phyloP scores from a whole-genome alignment of 2,329 filamentous ascomycete species.

The Monosporascus ibericus region DNA sequence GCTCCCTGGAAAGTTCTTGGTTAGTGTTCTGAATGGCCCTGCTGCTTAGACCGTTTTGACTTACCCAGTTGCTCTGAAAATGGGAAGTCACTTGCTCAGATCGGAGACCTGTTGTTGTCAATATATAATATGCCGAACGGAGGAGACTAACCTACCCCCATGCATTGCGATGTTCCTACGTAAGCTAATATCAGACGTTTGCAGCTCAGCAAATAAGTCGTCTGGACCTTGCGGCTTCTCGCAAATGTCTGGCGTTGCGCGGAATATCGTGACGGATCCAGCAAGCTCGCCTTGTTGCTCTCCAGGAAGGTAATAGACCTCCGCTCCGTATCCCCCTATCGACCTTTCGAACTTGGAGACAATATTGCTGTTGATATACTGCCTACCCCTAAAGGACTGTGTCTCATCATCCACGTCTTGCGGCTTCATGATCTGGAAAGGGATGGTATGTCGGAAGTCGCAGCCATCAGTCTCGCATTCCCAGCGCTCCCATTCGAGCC shows the following conservation, averaged over 20 bases:
- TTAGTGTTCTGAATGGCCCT: slow-evolving; percentile 11
- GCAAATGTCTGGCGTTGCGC: slow-evolving; percentile 48
- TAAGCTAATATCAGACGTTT: slow-evolving; percentile 35
- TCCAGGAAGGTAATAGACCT: slow-evolving; percentile 40
- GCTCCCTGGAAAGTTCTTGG: slow-evolving; percentile 42
- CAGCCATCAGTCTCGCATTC: slow-evolving; percentile 49
- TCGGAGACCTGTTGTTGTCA: slow-evolving; percentile 24
- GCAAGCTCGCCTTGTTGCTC: slow-evolving; percentile 31
- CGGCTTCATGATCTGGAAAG: slow-evolving; percentile 16
- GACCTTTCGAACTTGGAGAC: slow-evolving; percentile 5
- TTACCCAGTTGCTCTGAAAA: slow-evolving; percentile 47
- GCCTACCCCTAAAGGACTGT: background rate
- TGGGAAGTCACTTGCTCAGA: slow-evolving; percentile 43
- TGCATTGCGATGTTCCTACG: slow-evolving; percentile 33
- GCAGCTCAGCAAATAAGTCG: slow-evolving; percentile 22
- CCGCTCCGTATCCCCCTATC: slow-evolving; percentile 19
- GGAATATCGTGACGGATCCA: slow-evolving; percentile 49
- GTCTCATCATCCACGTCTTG: slow-evolving; percentile 12
- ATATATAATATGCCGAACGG: slow-evolving; percentile 9
- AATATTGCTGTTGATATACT: background rate
- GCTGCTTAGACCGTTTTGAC: slow-evolving; percentile 8
- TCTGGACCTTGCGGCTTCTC: slow-evolving; percentile 49
- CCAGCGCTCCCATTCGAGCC: slow-evolving; percentile 58
- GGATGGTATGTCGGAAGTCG: slow-evolving; percentile 34
- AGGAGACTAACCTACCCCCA: slow-evolving; percentile 24